A percentile compares a stretch with the other conserved stretches of the same genome.
Conservation (phyloP, 2,329 filamentous ascomycete species). For the Ramularia endophylla region DNA sequence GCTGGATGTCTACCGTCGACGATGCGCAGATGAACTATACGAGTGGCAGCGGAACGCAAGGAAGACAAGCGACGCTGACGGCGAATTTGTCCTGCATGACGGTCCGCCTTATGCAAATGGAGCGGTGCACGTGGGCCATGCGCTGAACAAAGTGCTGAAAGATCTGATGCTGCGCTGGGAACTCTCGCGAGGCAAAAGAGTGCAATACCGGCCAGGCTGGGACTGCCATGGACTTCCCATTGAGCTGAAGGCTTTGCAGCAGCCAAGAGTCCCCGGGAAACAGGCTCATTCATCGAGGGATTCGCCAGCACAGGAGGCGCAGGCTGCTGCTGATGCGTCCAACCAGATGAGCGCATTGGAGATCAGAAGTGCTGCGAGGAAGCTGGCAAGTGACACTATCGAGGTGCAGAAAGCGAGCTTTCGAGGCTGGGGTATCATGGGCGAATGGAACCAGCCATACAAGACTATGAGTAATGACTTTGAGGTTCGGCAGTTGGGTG, state of each 20-base stretch:
- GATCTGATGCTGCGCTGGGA: slow-evolving; percentile 84
- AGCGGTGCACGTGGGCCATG: slow-evolving; percentile 83
- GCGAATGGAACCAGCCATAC: slow-evolving; percentile 71
- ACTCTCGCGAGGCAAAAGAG: slow-evolving; percentile 67
- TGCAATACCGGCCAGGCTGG: slow-evolving; percentile 88
- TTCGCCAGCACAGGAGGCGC: slow-evolving; percentile 24
- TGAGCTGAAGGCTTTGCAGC: slow-evolving; percentile 84
- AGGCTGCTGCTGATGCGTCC: slow-evolving; percentile 26
- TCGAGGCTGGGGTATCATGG: slow-evolving; percentile 69
- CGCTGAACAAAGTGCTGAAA: slow-evolving; percentile 94
- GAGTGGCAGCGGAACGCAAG: slow-evolving; percentile 65
- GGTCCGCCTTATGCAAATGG: slow-evolving; percentile 97
- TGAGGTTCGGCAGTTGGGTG: slow-evolving; percentile 66
- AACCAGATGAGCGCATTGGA: slow-evolving; percentile 42
- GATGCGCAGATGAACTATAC: slow-evolving; percentile 84
- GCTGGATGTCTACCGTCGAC: slow-evolving; percentile 57
- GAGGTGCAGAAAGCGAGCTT: slow-evolving; percentile 69
- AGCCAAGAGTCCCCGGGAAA: slow-evolving; percentile 31
- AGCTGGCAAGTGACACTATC: slow-evolving; percentile 63
- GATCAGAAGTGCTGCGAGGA: slow-evolving; percentile 58
- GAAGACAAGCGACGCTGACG: slow-evolving; percentile 34
- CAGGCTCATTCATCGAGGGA: slow-evolving; percentile 35
- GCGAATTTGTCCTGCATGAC: slow-evolving; percentile 80
- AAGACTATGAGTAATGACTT: slow-evolving; percentile 72
- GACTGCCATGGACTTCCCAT: slow-evolving; percentile 97